A percentile compares a stretch with the other conserved stretches of the same genome.
phyloP scores from a whole-genome alignment of 768 basidiomycete genomes.

The Albatrellus ellisii region DNA sequence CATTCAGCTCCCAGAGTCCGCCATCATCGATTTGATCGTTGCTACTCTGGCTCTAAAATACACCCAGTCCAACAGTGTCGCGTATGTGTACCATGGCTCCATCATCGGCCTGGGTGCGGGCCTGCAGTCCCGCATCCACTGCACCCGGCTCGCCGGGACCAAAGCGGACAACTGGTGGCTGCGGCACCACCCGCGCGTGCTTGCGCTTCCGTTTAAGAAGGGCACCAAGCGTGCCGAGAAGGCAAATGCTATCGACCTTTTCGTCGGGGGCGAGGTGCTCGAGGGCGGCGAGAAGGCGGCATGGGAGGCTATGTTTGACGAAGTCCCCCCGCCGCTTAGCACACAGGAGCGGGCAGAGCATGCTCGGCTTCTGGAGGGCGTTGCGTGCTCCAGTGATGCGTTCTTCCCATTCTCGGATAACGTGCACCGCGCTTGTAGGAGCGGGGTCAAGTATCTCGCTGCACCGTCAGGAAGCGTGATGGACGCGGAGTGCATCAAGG shows the following conservation, averaged over 20 bases:
- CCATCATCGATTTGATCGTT: conserved; percentile 85
- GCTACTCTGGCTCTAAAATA: conserved; percentile 96
- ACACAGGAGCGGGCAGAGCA: conserved; percentile 65
- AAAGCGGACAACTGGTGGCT: conserved; percentile 99
- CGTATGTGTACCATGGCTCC: conserved; percentile 85
- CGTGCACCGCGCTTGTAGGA: conserved; percentile 84
- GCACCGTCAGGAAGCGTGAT: conserved; percentile 92
- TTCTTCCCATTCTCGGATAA: conserved; percentile 99
- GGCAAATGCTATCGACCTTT: conserved; percentile 96
- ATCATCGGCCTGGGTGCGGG: conserved; percentile 95
- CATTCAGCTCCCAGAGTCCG: conserved; percentile 55
- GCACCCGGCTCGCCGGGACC: conserved; percentile 91
- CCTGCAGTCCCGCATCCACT: conserved; percentile 98
- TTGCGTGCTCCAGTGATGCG: conserved; percentile 91
- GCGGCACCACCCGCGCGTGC: conserved; percentile 89
- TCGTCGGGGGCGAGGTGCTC: conserved; percentile 79
- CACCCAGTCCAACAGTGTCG: conserved; percentile 98
- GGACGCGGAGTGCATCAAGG: conserved; percentile 94
- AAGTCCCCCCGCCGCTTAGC: conserved; percentile 47
- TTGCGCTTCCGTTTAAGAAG: conserved; percentile 90
- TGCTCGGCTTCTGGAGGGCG: conserved; percentile 62
- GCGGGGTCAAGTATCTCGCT: conserved; percentile 85
- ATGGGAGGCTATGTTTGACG: conserved; percentile 85
- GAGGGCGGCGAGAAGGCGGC: conserved; percentile 83
- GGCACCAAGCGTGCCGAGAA: conserved; percentile 97